Evolutionary conservation across 192 early-diverging fungal species (phyloP), one percentile per base, ranked within the genome.

Genomic region (Coemansia sp.): DNA sequence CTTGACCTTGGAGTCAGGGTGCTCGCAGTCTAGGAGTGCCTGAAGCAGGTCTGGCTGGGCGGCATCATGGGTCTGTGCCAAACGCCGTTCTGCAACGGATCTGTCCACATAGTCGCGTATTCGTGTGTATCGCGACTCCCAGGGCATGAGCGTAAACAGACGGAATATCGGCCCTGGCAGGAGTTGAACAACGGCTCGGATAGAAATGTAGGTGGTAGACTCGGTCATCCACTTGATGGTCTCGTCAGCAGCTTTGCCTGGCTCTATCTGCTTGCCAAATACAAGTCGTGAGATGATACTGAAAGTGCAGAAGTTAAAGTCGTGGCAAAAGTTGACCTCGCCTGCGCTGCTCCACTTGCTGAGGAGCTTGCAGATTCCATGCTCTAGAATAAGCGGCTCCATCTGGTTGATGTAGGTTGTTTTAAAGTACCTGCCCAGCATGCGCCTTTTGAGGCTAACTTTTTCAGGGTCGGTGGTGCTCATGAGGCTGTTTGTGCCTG

Each of bases 1-100:
- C 18, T 35, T 50, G 24, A 5, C n/a, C 3, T 44, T 26, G 20
- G 60, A 54, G 10, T 46, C 28, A 4, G 60, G 48, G 13, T 72
- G 49, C 35, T 45, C 44, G 44, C 60, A 55, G 15, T 72, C 68
- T 10, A 72, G 25, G 11, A 72, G 41, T 10, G 68, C 60, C 25
- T 72, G 68, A 0, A 72, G 45, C 11, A 72, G 46, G 30, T 47
- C 46, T 32, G 46, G 9, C 8, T 34, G 13, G 1, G 7, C 6
- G 30, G 30, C 11, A 8, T 32, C 41, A 43, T 43, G 30, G 5
- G 30, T 32, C n/a, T n/a, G n/a, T n/a, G n/a, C n/a, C n/a, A n/a
- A n/a, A n/a, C n/a, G n/a, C n/a, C n/a, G n/a, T n/a, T n/a, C n/a
- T n/a, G n/a, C 30, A 32, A 32, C 6, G 30, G 6, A 32, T 32